Conservation (phyloP, 495 filamentous ascomycete genomes). For the Neurospora africana region DNA sequence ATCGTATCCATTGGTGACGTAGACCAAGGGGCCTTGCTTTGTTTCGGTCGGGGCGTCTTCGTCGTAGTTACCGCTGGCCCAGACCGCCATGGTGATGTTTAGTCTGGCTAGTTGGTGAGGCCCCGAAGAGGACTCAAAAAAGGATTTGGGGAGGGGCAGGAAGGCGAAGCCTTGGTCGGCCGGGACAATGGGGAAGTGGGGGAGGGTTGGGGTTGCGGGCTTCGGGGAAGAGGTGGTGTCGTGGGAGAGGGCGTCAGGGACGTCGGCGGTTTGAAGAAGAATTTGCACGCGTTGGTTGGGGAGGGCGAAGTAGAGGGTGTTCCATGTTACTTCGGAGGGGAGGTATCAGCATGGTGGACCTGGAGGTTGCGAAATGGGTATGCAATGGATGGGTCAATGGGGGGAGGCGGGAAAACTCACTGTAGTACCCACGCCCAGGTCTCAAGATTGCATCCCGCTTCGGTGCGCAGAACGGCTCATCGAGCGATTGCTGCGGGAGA, state of each 20-base stretch:
- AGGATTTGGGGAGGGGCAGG: constrained; percentile 4
- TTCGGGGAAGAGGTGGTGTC: constrained; percentile 5
- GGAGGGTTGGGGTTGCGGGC: constrained; percentile 16
- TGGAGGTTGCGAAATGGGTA: background rate
- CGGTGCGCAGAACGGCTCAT: constrained; percentile 22
- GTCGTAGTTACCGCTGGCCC: background rate
- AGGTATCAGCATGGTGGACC: background rate
- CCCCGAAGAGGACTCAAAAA: constrained; percentile 2
- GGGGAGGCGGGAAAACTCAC: constrained; percentile 3
- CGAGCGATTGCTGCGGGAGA: constrained; percentile 6
- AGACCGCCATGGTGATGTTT: background rate
- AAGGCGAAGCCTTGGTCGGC: background rate
- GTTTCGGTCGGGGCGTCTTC: background rate
- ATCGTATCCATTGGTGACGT: background rate
- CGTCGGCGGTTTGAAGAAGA: constrained; percentile 5
- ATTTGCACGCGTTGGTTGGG: background rate
- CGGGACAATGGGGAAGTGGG: constrained; percentile 11
- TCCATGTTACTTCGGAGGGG: constrained; percentile 17
- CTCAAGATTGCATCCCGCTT: constrained; percentile 11
- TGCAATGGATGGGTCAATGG: background rate
- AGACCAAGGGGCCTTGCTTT: background rate
- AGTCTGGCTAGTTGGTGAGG: background rate
- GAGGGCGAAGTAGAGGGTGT: constrained; percentile 9
- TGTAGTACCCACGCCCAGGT: constrained; percentile 19
- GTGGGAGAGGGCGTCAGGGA: background rate